Conservation (phyloP, 2,329 filamentous ascomycete species). For the Orbilia javanica region DNA sequence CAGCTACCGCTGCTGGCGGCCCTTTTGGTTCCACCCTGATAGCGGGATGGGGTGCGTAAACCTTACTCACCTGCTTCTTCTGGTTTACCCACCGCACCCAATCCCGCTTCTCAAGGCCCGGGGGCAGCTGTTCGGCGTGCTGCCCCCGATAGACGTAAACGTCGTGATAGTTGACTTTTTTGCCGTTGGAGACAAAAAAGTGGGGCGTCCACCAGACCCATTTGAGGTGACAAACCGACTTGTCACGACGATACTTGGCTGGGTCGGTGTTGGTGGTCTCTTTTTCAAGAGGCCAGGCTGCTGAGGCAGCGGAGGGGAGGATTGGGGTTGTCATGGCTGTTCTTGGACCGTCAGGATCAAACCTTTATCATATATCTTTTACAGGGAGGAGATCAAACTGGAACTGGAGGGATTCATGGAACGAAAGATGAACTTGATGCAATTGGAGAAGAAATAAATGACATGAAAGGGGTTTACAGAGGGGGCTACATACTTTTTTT, state of each 20-base stretch:
- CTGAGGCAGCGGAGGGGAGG: conserved; percentile 7
- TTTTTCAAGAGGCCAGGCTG: conserved; percentile 31
- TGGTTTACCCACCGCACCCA: conserved; percentile 32
- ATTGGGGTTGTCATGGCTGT: neutral
- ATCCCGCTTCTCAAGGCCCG: conserved; percentile 11
- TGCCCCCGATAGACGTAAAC: conserved; percentile 16
- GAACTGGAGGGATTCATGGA: no score
- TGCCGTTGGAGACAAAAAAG: conserved; percentile 25
- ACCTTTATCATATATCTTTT: no score
- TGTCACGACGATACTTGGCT: conserved; percentile 19
- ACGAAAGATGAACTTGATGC: neutral
- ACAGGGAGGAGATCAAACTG: no score
- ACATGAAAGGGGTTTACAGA: neutral
- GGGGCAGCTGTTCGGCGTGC: conserved; percentile 3
- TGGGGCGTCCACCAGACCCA: conserved; percentile 53
- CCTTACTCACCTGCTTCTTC: neutral
- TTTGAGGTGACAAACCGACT: conserved; percentile 2
- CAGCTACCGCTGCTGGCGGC: conserved; percentile 4
- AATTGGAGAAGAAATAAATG: neutral
- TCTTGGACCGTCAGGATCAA: neutral
- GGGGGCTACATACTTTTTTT: neutral
- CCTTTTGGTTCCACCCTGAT: conserved; percentile 16
- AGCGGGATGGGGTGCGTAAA: conserved; percentile 5
- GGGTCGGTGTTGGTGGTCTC: conserved; percentile 43
- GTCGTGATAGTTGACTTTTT: conserved; percentile 50